These are phyloP conservation scores for Chamaenerion angustifolium DNA, from an alignment of 345 rosid genomes.

Conservation along the genomic window DNA sequence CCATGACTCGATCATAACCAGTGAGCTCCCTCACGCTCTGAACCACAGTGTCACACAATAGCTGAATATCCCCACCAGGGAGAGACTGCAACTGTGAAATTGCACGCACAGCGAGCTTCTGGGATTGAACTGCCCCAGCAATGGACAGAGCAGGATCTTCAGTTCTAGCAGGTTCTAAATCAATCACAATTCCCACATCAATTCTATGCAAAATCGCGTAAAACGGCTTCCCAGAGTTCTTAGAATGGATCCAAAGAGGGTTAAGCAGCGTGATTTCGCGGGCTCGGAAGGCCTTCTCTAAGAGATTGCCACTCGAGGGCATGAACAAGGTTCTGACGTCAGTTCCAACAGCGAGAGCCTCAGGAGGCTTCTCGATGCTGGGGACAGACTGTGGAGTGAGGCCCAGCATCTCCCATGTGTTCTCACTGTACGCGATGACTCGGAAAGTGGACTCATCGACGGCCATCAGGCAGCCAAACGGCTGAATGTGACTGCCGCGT, in stretches of 20 bases:
- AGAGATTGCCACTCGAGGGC: constrained; percentile 38
- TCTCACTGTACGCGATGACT: constrained; percentile 68
- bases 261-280: constrained; percentile 81
- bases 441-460: constrained; percentile 58
- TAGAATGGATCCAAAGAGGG: constrained; percentile 87
- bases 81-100: constrained; percentile 83
- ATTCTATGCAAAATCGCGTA: constrained; percentile 84
- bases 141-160: constrained; percentile 93
- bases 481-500: constrained; percentile 83
- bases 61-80: constrained; percentile 84
- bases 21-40: constrained; percentile 77
- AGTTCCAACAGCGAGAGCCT: constrained; percentile 47
- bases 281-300: constrained; percentile 75
- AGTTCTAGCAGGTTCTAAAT: constrained; percentile 89
- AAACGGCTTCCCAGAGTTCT: constrained; percentile 67
- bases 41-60: constrained; percentile 86
- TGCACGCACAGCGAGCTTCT: constrained; percentile 85
- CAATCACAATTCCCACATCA: constrained; percentile 92
- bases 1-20: constrained; percentile 94
- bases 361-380: constrained; percentile 44
- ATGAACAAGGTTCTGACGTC: constrained; percentile 65
- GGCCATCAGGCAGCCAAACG: constrained; percentile 84
- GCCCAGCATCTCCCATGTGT: constrained; percentile 84
- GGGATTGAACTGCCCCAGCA: constrained; percentile 97
- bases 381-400: constrained; percentile 78